Conservation (phyloP, 179 eudicot genomes). For the Nepenthes alata region DNA sequence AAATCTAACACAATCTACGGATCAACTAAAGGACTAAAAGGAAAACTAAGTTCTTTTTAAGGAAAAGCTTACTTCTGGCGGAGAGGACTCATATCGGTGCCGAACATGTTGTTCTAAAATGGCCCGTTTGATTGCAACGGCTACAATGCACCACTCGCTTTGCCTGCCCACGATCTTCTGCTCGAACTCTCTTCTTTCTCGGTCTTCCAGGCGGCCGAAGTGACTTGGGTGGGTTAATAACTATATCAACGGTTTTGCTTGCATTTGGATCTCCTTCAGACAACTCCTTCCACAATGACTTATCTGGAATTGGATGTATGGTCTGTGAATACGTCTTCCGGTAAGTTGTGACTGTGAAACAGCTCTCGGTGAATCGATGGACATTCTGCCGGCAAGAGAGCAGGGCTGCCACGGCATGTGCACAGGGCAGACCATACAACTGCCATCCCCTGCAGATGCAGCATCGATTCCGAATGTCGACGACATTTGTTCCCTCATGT, state of each 20-base stretch:
- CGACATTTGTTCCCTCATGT: conserved; percentile 59
- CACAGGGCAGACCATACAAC: conserved; percentile 78
- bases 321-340: conserved; percentile 70
- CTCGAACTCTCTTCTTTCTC: conserved; percentile 30
- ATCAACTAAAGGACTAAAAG: not conserved
- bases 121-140: conserved; percentile 37
- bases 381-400: conserved; percentile 79
- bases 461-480: conserved; percentile 58
- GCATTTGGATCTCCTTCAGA: conserved; percentile 15
- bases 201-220: conserved; percentile 27
- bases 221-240: conserved; percentile 33
- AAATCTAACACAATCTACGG: not conserved
- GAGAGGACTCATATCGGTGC: conserved; percentile 15
- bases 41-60: not conserved
- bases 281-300: conserved; percentile 43
- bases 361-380: conserved; percentile 69
- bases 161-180: conserved; percentile 30
- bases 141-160: conserved; percentile 37
- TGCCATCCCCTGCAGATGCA: conserved; percentile 84
- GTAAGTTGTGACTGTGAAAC: conserved; percentile 69
- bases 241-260: conserved; percentile 4
- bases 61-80: not conserved
- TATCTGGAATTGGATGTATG: conserved; percentile 67
- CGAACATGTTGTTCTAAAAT: conserved; percentile 34
- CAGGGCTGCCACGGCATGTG: conserved; percentile 89